Evolutionary conservation across 2,329 filamentous ascomycete species (phyloP).

Genomic region (Ascomycota sp.): DNA sequence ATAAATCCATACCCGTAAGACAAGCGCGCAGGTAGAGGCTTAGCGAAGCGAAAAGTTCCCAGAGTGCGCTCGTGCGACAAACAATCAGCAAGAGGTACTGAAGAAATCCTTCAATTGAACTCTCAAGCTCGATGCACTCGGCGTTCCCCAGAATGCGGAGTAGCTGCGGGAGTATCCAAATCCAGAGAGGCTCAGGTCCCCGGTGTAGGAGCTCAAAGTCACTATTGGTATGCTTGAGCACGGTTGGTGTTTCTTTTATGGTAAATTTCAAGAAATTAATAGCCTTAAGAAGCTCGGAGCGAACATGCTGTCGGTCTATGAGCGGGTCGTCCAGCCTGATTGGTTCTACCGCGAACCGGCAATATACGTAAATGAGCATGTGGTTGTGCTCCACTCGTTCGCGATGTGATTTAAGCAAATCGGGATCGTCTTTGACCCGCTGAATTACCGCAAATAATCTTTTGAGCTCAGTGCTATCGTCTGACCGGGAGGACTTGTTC

Average conservation of each 20-base stretch:
- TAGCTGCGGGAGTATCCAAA: conserved; percentile 40
- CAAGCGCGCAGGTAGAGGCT: conserved; percentile 26
- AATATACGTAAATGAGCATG: conserved; percentile 67
- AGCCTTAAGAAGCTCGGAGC: conserved; percentile 46
- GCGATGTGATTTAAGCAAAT: conserved; percentile 36
- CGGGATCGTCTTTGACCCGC: conserved; percentile 28
- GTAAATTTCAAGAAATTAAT: conserved; percentile 59
- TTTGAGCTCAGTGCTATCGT: conserved; percentile 55
- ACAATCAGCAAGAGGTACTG: conserved; percentile 24
- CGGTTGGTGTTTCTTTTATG: conserved; percentile 51
- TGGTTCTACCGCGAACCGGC: conserved; percentile 56
- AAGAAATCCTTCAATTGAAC: conserved; percentile 32
- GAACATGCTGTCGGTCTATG: conserved; percentile 30
- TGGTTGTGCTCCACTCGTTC: conserved; percentile 60
- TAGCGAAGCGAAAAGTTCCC: conserved; percentile 24
- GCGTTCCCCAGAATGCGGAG: conserved; percentile 34
- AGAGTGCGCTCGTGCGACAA: conserved; percentile 22
- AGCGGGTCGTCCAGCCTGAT: conserved; percentile 50
- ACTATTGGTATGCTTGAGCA: conserved; percentile 31
- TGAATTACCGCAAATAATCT: conserved; percentile 42
- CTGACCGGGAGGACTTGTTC: conserved; percentile 36
- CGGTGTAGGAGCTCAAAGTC: conserved; percentile 25
- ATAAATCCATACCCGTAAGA: conserved; percentile 20
- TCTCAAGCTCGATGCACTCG: conserved; percentile 23
- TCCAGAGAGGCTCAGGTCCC: conserved; percentile 41